These are phyloP conservation scores for Vaccinium macrocarpon DNA, from an alignment of 148 eudicot genomes.

Conservation along the genomic window DNA sequence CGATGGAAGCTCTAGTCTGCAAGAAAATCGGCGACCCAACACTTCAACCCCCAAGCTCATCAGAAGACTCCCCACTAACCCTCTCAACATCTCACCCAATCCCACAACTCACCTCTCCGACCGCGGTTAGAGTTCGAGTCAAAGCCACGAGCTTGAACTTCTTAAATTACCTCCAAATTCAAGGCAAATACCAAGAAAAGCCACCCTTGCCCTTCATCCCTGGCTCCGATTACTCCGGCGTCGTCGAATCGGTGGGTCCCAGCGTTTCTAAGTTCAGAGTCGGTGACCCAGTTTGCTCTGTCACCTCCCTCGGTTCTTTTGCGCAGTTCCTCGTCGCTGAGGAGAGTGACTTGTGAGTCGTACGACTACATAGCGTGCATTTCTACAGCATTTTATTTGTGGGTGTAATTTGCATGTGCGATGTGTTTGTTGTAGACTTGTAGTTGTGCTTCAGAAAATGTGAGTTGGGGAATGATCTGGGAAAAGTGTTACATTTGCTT, in stretches of 20 bases:
- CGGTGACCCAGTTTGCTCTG: constrained; percentile 71
- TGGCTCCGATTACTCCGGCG: constrained; percentile 87
- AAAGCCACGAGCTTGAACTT: constrained; percentile 81
- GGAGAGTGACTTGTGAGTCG: constrained; percentile 62
- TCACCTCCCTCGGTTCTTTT: constrained; percentile 60
- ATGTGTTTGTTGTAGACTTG: background rate
- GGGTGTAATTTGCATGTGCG: background rate
- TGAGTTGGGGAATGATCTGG: background rate
- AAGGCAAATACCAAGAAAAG: constrained; percentile 92
- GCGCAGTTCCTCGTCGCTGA: constrained; percentile 80
- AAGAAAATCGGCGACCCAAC: constrained; percentile 82
- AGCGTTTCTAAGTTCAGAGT: constrained; percentile 51
- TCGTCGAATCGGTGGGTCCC: constrained; percentile 52
- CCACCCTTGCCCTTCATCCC: constrained; percentile 68
- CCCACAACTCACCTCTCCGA: constrained; percentile 55
- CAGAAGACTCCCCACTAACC: constrained; percentile 38
- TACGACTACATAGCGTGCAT: background rate
- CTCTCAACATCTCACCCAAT: constrained; percentile 48
- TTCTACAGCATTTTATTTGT: background rate
- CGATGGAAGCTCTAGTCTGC: constrained; percentile 83
- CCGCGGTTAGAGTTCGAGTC: constrained; percentile 55
- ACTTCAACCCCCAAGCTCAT: constrained; percentile 18
- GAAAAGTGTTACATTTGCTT: background rate
- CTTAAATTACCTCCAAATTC: constrained; percentile 75
- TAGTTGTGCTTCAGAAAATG: background rate